Evolutionary conservation across 2,329 filamentous ascomycete species (phyloP).

Genomic region (Diaporthe destruens): DNA sequence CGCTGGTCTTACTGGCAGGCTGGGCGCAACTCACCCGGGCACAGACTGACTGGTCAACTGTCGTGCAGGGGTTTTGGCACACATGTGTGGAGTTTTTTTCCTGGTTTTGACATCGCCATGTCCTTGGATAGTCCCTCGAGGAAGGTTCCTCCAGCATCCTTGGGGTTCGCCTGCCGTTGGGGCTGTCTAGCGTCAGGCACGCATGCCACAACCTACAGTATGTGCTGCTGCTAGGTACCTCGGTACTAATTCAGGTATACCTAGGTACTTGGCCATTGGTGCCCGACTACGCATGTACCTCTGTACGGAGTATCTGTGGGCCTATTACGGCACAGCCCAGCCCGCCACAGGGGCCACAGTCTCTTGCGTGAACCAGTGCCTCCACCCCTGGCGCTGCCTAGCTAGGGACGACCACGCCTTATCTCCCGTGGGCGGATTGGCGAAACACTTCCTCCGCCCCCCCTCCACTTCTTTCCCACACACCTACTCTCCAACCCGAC

Average conservation of each 20-base stretch:
- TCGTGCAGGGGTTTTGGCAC: not conserved
- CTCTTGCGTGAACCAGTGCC: conserved; percentile 8
- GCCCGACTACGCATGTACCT: conserved; percentile 12
- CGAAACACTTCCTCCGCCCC: conserved; percentile 38
- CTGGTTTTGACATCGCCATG: not conserved
- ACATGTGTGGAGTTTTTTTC: not conserved
- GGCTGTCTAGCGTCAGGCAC: conserved; percentile 18
- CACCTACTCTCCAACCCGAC: conserved; percentile 39
- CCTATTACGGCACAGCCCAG: conserved; percentile 8
- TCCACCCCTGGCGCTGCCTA: conserved; percentile 5
- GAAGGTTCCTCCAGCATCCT: no score
- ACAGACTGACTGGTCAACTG: not conserved
- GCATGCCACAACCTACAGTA: not conserved
- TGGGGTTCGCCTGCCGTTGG: not conserved
- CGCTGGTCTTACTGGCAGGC: conserved; percentile 19
- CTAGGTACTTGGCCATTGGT: conserved; percentile 5
- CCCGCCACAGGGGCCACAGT: conserved; percentile 4
- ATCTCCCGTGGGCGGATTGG: conserved; percentile 28
- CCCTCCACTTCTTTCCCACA: conserved; percentile 36
- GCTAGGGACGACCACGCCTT: conserved; percentile 30
- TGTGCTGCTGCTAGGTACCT: no score
- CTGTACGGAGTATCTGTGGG: conserved; percentile 14
- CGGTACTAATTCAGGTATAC: no score
- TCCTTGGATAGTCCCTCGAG: not conserved
- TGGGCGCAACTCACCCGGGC: not conserved